Evolutionary conservation across 139 green algal genomes (phyloP), one percentile per base, ranked within the genome.

Genomic region (Volvox africanus): DNA sequence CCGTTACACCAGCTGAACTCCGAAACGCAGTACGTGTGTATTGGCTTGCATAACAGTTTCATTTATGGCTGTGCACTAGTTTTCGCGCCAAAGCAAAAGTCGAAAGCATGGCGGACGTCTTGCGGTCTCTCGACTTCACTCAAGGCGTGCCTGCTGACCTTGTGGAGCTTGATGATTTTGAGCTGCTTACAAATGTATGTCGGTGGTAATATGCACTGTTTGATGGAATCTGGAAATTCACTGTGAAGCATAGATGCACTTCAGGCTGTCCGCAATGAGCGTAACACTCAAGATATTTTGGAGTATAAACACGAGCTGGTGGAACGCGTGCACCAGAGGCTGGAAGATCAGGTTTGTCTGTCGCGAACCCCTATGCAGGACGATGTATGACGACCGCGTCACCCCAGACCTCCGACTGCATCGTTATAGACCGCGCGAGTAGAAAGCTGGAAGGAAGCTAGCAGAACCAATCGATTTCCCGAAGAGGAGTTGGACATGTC

Each of bases 251-350:
- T 73, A 12, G 65, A 73, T 30, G 21, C 21, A 11, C 65, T 73
- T 24, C 32, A 91, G 87, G 87, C 87, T 2, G 12, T 91, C 1
- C 75, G 87, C 2, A 91, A 91, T 36, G 87, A 91, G 76, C 87
- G 87, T 0, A 85, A 86, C 32, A 91, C 87, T 0, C 76, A 91
- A 32, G 87, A 91, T 28, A 86, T 91, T 6, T 50, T 91, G 61
- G 76, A 83, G 61, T 91, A 86, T 20, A 91, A 91, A 14, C 76
- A 86, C 24, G 76, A 86, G 17, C 26, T 91, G 5, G 76, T 91
- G 32, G 87, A 91, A 22, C 44, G 87, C 13, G 76, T 91, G n/a
- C 87, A 91, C 21, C 61, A 80, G 30, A 61, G 76, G 20, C 76
- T 91, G 5, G 61, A 91, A 22, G 76, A 85, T 21, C 87, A 91